Base-by-base conservation (phyloP, 768 basidiomycete genomes). In the Calocybe indica region DNA sequence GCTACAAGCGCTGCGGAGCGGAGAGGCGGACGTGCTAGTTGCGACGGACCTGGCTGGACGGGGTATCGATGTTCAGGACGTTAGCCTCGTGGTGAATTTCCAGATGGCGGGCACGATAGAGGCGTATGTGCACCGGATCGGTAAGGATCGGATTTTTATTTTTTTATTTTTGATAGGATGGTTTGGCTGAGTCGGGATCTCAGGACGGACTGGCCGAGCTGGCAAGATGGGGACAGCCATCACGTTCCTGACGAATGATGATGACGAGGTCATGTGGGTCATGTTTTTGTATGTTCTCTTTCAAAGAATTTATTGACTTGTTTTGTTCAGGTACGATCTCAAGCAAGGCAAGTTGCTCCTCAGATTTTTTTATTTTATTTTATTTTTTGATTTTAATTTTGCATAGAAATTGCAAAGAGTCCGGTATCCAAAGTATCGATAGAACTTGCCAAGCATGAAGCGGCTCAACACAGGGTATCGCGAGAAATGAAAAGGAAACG, bases 51-150 rank as follows among this genome's bases (percentile, higher is more conserved):
- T 99, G 38, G 96, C 96, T 37, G 96, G 96, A 39, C 89, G 96
- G 59, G 96, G 96, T 77, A 98, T 98, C 65, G 96, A 99, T 66
- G 95, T 99, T 9, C 90, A 92, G 51, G 93, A 98, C 62, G 96
- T 98, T 51, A 88, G 83, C 51, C 73, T 96, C 43, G 95, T 98
- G 52, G 83, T 98, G 74, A 98, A 98, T 66, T 99, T 83, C 76
- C 92, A 96, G 70, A 98, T 98, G 95, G 82, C 93, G 5, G 82
- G 79, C 57, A 91, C 88, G 14, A 98, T 99, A 67, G 96, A 99
- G 67, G 92, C 87, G 36, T 97, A 96, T 61, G 92, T 98, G 40
- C 95, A 98, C 68, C 87, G 95, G 64, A 97, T 99, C 58, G 96
- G 95, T 90, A 60, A 46, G 83, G 35, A 48, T 43, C 52, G 46